Percentiles rank a stretch among this genome's conserved stretches.
phyloP scores from a whole-genome alignment of 2,329 filamentous ascomycete species.

The Aaosphaeria arxii region DNA sequence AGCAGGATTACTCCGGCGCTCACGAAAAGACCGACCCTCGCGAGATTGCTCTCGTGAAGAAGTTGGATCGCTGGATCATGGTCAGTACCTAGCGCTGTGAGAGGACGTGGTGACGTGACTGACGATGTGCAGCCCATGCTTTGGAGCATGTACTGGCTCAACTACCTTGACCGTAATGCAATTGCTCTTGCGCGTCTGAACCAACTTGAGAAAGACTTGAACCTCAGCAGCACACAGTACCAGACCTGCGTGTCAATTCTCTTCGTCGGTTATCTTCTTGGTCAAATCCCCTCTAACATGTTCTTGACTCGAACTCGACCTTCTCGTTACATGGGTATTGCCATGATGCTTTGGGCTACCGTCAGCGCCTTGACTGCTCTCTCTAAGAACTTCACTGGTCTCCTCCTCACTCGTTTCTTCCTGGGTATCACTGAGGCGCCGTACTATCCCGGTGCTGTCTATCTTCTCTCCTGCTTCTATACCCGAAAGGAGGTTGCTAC shows the following conservation, averaged over 20 bases:
- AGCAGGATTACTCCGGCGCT: slow-evolving; percentile 33
- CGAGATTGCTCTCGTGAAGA: slow-evolving; percentile 32
- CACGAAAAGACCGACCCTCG: slow-evolving; percentile 33
- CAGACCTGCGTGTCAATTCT: slow-evolving; percentile 23
- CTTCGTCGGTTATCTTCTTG: slow-evolving; percentile 57
- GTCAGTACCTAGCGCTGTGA: slow-evolving; percentile 11
- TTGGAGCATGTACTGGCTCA: slow-evolving; percentile 7
- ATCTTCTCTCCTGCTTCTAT: slow-evolving; percentile 37
- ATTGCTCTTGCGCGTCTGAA: slow-evolving; percentile 61
- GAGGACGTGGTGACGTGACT: background rate
- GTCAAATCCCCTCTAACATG: slow-evolving; percentile 60
- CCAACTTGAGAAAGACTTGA: slow-evolving; percentile 56
- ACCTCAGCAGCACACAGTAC: slow-evolving; percentile 8
- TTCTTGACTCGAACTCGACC: slow-evolving; percentile 52
- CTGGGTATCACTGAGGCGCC: slow-evolving; percentile 43
- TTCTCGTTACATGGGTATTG: slow-evolving; percentile 19
- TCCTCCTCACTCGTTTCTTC: slow-evolving; percentile 45
- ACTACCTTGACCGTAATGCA: slow-evolving; percentile 53
- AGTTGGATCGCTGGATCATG: slow-evolving; percentile 30
- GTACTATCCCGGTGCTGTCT: slow-evolving; percentile 35
- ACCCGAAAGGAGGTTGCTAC: slow-evolving; percentile 36
- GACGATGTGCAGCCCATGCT: slow-evolving; percentile 3
- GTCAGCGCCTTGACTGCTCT: slow-evolving; percentile 43
- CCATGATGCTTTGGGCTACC: slow-evolving; percentile 42
- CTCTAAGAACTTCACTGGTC: slow-evolving; percentile 41